Percentiles rank a stretch among this genome's conserved stretches.
Conservation (phyloP, 257 asterid species). For the Plantago ovata region DNA sequence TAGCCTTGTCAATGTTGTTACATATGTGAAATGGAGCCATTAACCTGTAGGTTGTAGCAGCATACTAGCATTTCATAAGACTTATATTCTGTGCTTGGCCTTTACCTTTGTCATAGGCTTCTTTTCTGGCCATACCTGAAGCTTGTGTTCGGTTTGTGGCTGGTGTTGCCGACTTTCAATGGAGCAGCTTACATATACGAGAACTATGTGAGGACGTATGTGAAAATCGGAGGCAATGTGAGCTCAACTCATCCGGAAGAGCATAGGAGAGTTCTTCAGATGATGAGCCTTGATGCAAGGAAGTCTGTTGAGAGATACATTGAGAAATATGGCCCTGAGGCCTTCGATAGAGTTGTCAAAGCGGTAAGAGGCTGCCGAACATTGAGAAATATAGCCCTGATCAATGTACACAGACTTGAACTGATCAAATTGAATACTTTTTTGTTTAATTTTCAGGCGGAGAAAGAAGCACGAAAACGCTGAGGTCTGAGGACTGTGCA, state of each 20-base stretch:
- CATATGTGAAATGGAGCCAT: too few relatives aligned
- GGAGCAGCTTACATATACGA: slow-evolving; percentile 68
- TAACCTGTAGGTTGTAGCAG: too few relatives aligned
- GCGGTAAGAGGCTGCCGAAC: slow-evolving; percentile 77
- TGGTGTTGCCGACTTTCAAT: slow-evolving; percentile 51
- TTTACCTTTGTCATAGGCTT: slow-evolving; percentile 41
- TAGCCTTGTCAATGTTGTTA: not conserved
- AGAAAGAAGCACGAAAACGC: slow-evolving; percentile 74
- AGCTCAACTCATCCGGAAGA: slow-evolving; percentile 50
- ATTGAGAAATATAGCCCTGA: slow-evolving; percentile 69
- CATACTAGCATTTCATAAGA: too few relatives aligned
- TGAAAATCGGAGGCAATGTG: slow-evolving; percentile 50
- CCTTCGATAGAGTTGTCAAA: slow-evolving; percentile 71
- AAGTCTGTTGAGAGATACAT: slow-evolving; percentile 72
- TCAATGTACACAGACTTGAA: slow-evolving; percentile 21
- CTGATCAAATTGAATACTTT: slow-evolving; percentile 3
- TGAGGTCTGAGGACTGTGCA: slow-evolving; percentile 11
- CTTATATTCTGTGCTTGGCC: not conserved
- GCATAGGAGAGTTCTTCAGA: slow-evolving; percentile 66
- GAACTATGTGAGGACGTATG: slow-evolving; percentile 55
- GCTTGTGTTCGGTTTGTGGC: slow-evolving; percentile 56
- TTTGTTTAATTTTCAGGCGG: slow-evolving; percentile 83
- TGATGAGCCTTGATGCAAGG: slow-evolving; percentile 90
- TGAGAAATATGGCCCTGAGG: slow-evolving; percentile 62
- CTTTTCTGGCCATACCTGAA: slow-evolving; percentile 88